These are phyloP conservation scores for Wickerhamomyces xylosicus DNA, from an alignment of 805 yeast species.

Conservation along the genomic window DNA sequence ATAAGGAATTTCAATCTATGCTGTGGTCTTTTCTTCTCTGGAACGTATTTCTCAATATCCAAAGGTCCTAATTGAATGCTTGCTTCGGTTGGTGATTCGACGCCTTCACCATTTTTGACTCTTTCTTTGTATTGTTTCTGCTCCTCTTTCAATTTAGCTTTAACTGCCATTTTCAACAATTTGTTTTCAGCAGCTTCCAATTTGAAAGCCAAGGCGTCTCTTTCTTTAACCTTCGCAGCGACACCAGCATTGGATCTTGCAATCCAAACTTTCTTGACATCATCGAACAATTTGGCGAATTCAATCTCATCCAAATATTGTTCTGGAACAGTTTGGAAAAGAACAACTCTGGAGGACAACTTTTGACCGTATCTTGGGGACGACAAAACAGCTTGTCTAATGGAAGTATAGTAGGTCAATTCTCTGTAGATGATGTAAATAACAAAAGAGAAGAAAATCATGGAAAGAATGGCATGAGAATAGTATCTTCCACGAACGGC, in stretches of 20 bases:
- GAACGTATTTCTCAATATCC: slow-evolving; percentile 47
- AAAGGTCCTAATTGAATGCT: neutral
- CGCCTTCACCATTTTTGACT: slow-evolving; percentile 41
- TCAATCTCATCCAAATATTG: slow-evolving; percentile 62
- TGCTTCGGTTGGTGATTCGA: slow-evolving; percentile 26
- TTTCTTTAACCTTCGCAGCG: slow-evolving; percentile 41
- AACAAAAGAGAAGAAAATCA: slow-evolving; percentile 66
- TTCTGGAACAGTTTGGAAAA: slow-evolving; percentile 78
- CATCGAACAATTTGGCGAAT: slow-evolving; percentile 65
- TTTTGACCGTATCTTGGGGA: slow-evolving; percentile 73
- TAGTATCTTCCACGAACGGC: slow-evolving; percentile 51
- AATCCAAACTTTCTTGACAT: slow-evolving; percentile 76
- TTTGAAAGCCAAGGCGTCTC: slow-evolving; percentile 47
- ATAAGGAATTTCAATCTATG: slow-evolving; percentile 30
- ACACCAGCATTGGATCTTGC: slow-evolving; percentile 53
- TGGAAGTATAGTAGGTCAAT: slow-evolving; percentile 61
- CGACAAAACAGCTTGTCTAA: slow-evolving; percentile 68
- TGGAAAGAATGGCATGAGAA: slow-evolving; percentile 76
- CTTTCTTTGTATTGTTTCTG: neutral
- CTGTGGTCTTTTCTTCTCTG: slow-evolving; percentile 59
- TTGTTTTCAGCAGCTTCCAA: slow-evolving; percentile 60
- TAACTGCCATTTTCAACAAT: slow-evolving; percentile 51
- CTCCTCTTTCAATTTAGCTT: slow-evolving; percentile 50
- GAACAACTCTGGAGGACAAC: slow-evolving; percentile 69
- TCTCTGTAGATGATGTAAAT: slow-evolving; percentile 77